Base-by-base conservation (phyloP, 108 stramenopile genomes). In the Pseudonitzschia multistriata region DNA sequence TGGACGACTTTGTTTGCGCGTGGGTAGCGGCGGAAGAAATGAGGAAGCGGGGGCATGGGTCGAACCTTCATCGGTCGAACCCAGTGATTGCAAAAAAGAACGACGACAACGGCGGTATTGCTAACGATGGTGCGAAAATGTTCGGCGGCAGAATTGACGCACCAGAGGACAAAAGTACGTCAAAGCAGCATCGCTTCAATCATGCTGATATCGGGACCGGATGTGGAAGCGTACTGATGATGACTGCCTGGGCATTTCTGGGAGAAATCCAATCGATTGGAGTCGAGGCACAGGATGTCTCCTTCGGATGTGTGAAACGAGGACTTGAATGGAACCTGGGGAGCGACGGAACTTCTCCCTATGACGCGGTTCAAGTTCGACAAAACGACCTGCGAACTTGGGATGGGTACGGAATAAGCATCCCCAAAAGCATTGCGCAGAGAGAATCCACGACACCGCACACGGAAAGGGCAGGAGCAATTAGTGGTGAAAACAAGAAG, bases 1-100 rank as follows among this genome's bases (percentile, higher is more conserved):
- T 76, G 28, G 75, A 76, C 53, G 75, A 76, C 45, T 76, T 76
- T 66, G 40, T 70, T 0, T 76, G 75, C 49, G 75, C 75, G 6
- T 76, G 69, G 68, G 75, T 76, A 42, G 75, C 75, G 42, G 68
- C 68, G 22, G 49, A 70, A 49, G 75, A 76, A 66, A 76, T 76
- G 75, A 39, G 54, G 35, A 33, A 62, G 48, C 52, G 68, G 10
- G 75, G 75, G 13, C 70, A 45, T 31, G 62, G 63, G 25, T 6
- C 25, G 0, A 1, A 35, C 2, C 57, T 59, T 34, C 57, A 59
- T 15, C 5, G 13, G n/a, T 7, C 33, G 11, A 59, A 59, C 21
- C 33, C 57, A 4, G 8, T 33, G 57, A 59, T 59, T n/a, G 33
- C 33, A 3, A 7, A 14, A 2, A 17, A 17, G 2, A 17, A 45